Evolutionary conservation across 2,329 filamentous ascomycete genomes (phyloP), one percentile per base, ranked within the genome.

Genomic region (Colletotrichum paranaense): DNA sequence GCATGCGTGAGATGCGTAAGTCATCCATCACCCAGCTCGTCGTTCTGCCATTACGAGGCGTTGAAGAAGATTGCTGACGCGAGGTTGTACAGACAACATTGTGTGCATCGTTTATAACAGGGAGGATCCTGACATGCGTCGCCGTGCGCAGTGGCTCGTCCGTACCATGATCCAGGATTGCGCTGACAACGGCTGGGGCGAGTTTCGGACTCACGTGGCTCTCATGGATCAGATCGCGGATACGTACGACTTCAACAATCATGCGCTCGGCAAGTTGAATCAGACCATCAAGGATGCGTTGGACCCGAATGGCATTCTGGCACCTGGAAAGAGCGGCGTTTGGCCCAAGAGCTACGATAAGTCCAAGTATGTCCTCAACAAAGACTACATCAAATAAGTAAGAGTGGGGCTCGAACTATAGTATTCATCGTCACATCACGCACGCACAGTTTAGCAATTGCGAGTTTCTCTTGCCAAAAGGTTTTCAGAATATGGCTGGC

Each of bases 61-160:
- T 56, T 22, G 12, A 22, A 4, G 7, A 49, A 7, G 22, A 35
- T 22, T 12, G 22, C 56, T 58, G 1, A 68, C 68, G 32, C 22
- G 30, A 53, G 38, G n/a, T 30, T 35, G 35, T 49, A 56, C 62
- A 75, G 74, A 89, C 77, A 85, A 89, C 76, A 89, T 90, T 70
- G 84, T 88, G 3, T 87, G 86, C 70, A 86, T 90, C 55, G 83
- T 89, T 16, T 90, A 87, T 76, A 83, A 90, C 73, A 81, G 84
- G 5, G 81, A 82, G 49, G 81, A 86, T 42, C 75, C 80, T 0
- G 81, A 84, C 1, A 67, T 68, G 26, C 83, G 86, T 75, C 74
- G 80, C 24, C 79, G 81, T 2, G 80, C 79, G 38, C 73, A 78
- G 63, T 76, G 73, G 72, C 71, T 79, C 12, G 78, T 84, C 74